Percentiles rank a stretch among this genome's conserved stretches.
Evolutionary conservation across 73 alveolate species (phyloP).

Genomic region (Blepharisma stoltei): DNA sequence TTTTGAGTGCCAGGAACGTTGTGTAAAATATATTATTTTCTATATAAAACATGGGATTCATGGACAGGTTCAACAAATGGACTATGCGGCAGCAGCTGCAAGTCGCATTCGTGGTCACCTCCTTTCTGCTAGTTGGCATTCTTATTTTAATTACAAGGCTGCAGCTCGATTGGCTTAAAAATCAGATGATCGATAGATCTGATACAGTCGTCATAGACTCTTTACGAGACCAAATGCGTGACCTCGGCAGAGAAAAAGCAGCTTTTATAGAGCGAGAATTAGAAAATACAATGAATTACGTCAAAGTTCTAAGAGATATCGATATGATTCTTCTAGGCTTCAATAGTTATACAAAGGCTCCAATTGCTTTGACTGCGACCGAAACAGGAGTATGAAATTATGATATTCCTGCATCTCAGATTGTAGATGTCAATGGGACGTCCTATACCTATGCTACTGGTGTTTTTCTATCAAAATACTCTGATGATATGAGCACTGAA

Average conservation of each 20-base stretch:
- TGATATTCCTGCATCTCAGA: too few species aligned
- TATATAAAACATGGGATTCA: constrained; percentile 15
- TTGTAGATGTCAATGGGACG: background rate
- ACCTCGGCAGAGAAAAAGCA: background rate
- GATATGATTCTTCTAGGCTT: background rate
- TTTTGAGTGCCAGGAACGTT: too few species aligned
- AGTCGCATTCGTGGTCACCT: background rate
- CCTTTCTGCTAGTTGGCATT: background rate
- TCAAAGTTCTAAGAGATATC: background rate
- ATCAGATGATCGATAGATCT: background rate
- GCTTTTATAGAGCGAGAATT: background rate
- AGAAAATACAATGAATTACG: background rate
- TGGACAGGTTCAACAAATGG: constrained; percentile 1
- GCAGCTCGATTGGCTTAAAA: constrained; percentile 16
- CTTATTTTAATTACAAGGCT: background rate
- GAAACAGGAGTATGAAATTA: too few species aligned
- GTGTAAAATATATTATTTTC: too few species aligned
- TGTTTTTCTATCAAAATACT: background rate
- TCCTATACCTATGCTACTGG: background rate
- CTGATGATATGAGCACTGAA: background rate
- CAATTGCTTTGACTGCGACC: background rate
- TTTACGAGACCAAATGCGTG: background rate
- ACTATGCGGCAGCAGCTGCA: constrained; percentile 15
- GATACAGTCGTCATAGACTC: background rate
- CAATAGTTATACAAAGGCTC: background rate